These are phyloP conservation scores for Schwanniomyces etchellsii DNA, from an alignment of 1,139 yeast genomes.

Conservation along the genomic window DNA sequence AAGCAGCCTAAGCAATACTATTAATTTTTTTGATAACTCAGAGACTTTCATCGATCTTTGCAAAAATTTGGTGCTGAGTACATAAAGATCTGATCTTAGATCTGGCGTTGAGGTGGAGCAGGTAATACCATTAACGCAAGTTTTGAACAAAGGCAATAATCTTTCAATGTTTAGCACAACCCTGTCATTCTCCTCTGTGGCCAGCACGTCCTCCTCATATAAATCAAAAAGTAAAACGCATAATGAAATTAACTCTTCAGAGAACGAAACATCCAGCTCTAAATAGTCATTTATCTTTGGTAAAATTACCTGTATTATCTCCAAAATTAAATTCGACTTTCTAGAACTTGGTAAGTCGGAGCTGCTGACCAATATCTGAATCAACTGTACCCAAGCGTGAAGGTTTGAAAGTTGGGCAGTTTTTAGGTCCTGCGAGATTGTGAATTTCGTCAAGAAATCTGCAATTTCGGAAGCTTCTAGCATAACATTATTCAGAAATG, in stretches of 20 bases:
- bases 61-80: slow-evolving; percentile 63
- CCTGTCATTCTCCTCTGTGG: slow-evolving; percentile 22
- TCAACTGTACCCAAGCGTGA: slow-evolving; percentile 78
- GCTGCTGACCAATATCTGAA: slow-evolving; percentile 68
- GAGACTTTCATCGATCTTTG: slow-evolving; percentile 41
- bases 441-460: slow-evolving; percentile 35
- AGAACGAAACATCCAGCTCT: slow-evolving; percentile 58
- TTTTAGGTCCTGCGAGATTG: slow-evolving; percentile 42
- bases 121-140: slow-evolving; percentile 68
- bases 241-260: slow-evolving; percentile 73
- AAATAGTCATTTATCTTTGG: slow-evolving; percentile 76
- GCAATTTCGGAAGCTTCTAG: slow-evolving; percentile 23
- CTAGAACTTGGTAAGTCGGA: slow-evolving; percentile 20
- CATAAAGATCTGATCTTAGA: slow-evolving; percentile 74
- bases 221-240: slow-evolving; percentile 66
- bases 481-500: slow-evolving; percentile 22
- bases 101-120: slow-evolving; percentile 63
- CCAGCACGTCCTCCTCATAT: slow-evolving; percentile 41
- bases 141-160: slow-evolving; percentile 62
- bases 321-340: slow-evolving; percentile 62
- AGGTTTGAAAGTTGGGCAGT: slow-evolving; percentile 55
- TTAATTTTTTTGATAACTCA: slow-evolving; percentile 38
- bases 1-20: slow-evolving; percentile 48
- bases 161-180: slow-evolving; percentile 31
- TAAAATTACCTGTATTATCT: slow-evolving; percentile 66